Evolutionary conservation across 106 monocot species (phyloP), one percentile per base, ranked within the genome.

Genomic region (Vanilla planifolia): DNA sequence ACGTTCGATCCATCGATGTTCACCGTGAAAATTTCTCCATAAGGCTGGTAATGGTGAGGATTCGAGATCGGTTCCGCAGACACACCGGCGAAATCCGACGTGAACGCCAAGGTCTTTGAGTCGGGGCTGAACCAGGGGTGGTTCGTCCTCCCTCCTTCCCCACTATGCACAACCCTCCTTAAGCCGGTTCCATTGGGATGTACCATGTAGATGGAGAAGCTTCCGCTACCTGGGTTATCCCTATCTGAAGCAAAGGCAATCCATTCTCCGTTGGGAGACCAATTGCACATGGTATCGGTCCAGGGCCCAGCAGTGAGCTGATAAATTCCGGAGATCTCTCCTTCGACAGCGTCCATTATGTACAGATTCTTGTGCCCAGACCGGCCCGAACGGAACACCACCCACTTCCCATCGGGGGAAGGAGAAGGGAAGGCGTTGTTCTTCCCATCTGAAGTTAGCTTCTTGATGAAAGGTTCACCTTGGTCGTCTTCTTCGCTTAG

Each of bases 341-440:
- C 86, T 48, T 78, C 72, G 17, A 73, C 62, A 0, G 87, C 80
- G n/a, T 96, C 96, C 84, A 91, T 90, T 8, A 96, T 63, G 74
- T 96, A 96, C 10, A 96, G 81, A 65, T 96, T 96, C 74, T 96
- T 96, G 73, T 91, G 74, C 28, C 87, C 86, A 0, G 90, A 84
- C 20, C 90, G 75, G 6, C 90, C 90, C 0, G 96, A 91, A 1
- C 90, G 77, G 67, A 96, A 96, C 17, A 96, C 96, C 16, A 96
- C 66, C 83, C 74, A 90, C 32, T 87, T 81, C 22, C 96, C 96
- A 20, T 96, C 90, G 0, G 96, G 90, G 1, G 96, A 90, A 10
- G 96, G 84, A 0, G 86, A 96, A 30, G 96, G 90, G 66, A 96
- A 96, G 2, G 90, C 96, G 7, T 96, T 96, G 81, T 96, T 96